These are phyloP conservation scores for Neoscytalidium dimidiatum DNA, from an alignment of 2,329 filamentous ascomycete species.

Conservation along the genomic window DNA sequence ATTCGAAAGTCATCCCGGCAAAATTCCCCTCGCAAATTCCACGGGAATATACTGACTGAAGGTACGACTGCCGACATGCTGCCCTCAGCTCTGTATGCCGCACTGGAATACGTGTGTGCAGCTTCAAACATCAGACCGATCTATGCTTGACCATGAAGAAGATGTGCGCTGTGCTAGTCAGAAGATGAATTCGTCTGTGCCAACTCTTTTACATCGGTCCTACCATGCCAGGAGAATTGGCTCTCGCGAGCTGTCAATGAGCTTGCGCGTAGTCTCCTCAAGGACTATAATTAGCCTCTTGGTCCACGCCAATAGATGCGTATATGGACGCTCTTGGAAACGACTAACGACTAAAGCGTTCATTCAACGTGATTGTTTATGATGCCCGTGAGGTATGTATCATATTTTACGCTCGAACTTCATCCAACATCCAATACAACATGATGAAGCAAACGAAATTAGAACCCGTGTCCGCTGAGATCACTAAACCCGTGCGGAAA, in stretches of 20 bases:
- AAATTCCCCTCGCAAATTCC: constrained; percentile 23
- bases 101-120: not conserved
- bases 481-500: not conserved
- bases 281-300: too few species aligned
- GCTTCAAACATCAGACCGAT: not conserved
- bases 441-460: constrained; percentile 14
- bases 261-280: too few species aligned
- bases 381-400: not conserved
- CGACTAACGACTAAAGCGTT: too few species aligned
- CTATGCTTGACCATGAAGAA: not conserved
- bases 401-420: not conserved
- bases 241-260: too few species aligned
- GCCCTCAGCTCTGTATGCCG: too few species aligned
- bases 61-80: not conserved
- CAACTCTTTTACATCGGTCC: too few species aligned
- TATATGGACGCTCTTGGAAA: too few species aligned
- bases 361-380: not conserved
- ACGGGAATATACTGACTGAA: not conserved
- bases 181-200: too few species aligned
- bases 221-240: too few species aligned
- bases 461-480: constrained; percentile 2
- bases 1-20: constrained; percentile 45
- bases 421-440: not conserved
- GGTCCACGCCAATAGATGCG: too few species aligned
- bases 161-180: too few species aligned